These are phyloP conservation scores for Cystobasidium pallidum DNA, from an alignment of 1,284 basidiomycete species.

Conservation along the genomic window DNA sequence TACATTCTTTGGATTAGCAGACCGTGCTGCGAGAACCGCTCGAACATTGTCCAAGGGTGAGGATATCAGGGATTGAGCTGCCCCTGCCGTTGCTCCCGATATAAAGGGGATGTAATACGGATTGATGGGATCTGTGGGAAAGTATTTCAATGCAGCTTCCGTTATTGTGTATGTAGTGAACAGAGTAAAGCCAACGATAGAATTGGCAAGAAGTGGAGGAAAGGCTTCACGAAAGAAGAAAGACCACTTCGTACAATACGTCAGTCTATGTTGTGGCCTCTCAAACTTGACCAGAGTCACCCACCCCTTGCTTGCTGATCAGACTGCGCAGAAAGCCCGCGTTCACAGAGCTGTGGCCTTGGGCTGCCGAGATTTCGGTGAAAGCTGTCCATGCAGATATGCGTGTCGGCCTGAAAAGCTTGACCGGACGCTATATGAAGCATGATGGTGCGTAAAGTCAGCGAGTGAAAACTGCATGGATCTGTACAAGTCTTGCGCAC, in stretches of 20 bases:
- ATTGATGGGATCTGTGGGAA: conserved; percentile 22
- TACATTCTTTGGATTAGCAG: conserved; percentile 40
- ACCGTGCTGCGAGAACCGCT: conserved; percentile 52
- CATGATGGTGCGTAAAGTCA: background rate
- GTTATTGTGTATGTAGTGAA: conserved; percentile 41
- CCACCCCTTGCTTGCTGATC: conserved; percentile 41
- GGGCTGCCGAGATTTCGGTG: conserved; percentile 23
- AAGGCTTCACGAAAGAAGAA: conserved; percentile 44
- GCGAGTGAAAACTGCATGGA: background rate
- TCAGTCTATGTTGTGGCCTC: background rate
- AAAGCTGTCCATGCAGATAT: conserved; percentile 44
- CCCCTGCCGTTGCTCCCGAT: conserved; percentile 56
- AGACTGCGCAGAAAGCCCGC: conserved; percentile 22
- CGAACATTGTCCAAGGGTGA: conserved; percentile 59
- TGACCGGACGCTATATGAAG: conserved; percentile 20
- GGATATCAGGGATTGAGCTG: conserved; percentile 57
- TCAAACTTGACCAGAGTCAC: background rate
- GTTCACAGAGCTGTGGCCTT: conserved; percentile 17
- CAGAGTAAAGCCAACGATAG: conserved; percentile 42
- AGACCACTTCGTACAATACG: conserved; percentile 12
- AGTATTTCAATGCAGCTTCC: conserved; percentile 31
- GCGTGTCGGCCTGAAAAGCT: conserved; percentile 34
- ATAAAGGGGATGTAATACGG: conserved; percentile 48
- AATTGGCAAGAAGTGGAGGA: conserved; percentile 41
- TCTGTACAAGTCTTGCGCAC: background rate